Base-by-base conservation (phyloP, 2,329 filamentous ascomycete species). In the Exophiala sp. region DNA sequence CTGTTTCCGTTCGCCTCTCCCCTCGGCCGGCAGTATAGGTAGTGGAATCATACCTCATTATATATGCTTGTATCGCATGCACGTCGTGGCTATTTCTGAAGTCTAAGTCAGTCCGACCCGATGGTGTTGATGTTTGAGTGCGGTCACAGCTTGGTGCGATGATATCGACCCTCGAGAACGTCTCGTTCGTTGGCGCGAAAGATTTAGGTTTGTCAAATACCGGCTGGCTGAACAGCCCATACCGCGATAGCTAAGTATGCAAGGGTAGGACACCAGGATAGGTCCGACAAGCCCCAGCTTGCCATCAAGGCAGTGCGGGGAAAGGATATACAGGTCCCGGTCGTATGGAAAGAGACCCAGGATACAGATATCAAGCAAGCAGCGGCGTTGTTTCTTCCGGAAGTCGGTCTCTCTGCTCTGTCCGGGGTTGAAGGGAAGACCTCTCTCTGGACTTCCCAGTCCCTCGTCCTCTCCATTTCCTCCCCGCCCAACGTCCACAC, bases 401-500 rank as follows among this genome's bases (percentile, higher is more conserved):
- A 7, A 14, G 3, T 18, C 27, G 14, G 4, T 13, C 16, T 10
- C 27, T 27, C 8, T 10, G 35, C 23, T 23, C 27, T 24, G 46
- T 16, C 16, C 11, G 18, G 14, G n/a, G n/a, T n/a, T n/a, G n/a
- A n/a, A n/a, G n/a, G n/a, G n/a, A n/a, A n/a, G n/a, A n/a, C n/a
- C n/a, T n/a, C n/a, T n/a, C n/a, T n/a, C n/a, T n/a, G n/a, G 43
- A 56, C 56, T 49, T 54, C 10, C 53, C 56, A 34, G 41, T 23
- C 30, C 38, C 21, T 38, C 63, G 10, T 56, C 6, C 32, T 59
- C 13, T 51, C 58, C 37, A 45, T 47, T 35, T 48, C 47, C 50
- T 42, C 19, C 27, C 35, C 11, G 23, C 40, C 53, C 48, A 56
- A 23, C 47, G 59, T 39, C 78, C 82, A 63, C 90, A 83, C 48